Base-by-base conservation (phyloP, 2,329 filamentous ascomycete genomes). In the Aureobasidium pullulans region DNA sequence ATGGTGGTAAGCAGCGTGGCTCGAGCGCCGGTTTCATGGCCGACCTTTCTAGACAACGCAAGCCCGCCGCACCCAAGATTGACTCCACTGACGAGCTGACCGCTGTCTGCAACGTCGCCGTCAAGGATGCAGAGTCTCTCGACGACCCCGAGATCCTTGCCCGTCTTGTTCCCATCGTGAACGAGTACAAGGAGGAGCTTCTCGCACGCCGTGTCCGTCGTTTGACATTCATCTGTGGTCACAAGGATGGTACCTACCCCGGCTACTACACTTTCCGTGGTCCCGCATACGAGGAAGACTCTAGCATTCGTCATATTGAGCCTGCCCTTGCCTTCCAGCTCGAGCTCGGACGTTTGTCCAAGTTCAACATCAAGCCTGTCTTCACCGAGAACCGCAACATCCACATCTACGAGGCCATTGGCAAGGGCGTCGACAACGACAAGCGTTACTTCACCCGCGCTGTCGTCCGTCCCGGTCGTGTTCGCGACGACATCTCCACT, bases 301-400 rank as follows among this genome's bases (percentile, higher is more conserved):
- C 89, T 73, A 96, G 89, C 74, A 97, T 99, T 70, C 93, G 94
- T 78, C 93, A 99, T 80, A 95, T 85, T 65, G 94, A 99, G 77
- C 94, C 94, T 53, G 93, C 94, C 59, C 82, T 96, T 74, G 92
- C 94, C 70, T 99, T 97, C 89, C 94, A 99, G 81, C 89, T 97
- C 73, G 94, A 99, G 77, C 86, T 99, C 64, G 88, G 86, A 61
- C 89, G 94, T 73, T 84, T 99, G 32, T 89, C 88, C 70, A 97
- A 96, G 79, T 99, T 99, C 84, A 87, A 91, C 78, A 96, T 97
- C 77, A 95, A 92, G 79, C 93, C 94, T 2, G 91, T 99, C 54
- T 99, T 99, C 78, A 97, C 94, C 0, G 92, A 97, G 77, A 99
- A 99, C 81, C 89, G 95, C 71, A 97, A 96, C 77, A 96, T 99